phyloP scores from a whole-genome alignment of 2,329 filamentous ascomycete genomes.

The Cercospora canescens region DNA sequence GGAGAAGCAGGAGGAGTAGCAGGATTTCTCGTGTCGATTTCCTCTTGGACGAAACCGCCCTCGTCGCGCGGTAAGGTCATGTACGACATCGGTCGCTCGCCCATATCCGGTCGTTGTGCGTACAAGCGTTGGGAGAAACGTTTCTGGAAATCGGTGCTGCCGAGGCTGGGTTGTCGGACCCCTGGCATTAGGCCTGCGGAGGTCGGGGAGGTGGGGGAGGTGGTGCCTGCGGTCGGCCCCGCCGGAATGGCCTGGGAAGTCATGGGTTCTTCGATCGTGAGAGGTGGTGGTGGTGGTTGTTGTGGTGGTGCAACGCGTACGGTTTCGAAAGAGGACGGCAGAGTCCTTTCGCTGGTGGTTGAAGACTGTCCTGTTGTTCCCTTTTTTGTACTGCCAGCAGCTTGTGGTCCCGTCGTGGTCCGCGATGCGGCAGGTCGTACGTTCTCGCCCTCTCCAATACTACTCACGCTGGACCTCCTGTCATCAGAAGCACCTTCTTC shows the following conservation, averaged over 20 bases:
- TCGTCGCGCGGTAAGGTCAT: constrained; percentile 27
- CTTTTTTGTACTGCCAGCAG: background rate
- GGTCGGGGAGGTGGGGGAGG: background rate
- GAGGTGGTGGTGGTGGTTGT: background rate
- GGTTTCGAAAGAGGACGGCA: background rate
- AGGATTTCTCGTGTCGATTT: constrained; percentile 15
- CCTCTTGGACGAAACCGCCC: constrained; percentile 22
- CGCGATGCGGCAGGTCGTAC: background rate
- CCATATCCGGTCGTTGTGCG: constrained; percentile 8
- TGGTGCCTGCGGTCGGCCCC: constrained; percentile 4
- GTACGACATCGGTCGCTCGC: constrained; percentile 33
- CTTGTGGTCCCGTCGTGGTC: background rate
- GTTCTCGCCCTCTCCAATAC: constrained; percentile 20
- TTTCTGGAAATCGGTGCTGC: constrained; percentile 11
- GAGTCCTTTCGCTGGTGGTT: background rate
- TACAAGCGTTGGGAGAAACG: constrained; percentile 26
- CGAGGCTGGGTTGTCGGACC: background rate
- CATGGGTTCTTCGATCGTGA: constrained; percentile 14
- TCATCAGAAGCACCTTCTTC: constrained; percentile 20
- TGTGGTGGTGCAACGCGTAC: background rate
- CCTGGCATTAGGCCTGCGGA: constrained; percentile 8
- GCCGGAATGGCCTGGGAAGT: constrained; percentile 19
- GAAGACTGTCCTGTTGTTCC: background rate
- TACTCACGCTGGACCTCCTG: constrained; percentile 30
- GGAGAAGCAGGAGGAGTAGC: background rate